Conservation (phyloP, 768 basidiomycete species). For the Pisolithus sp. region DNA sequence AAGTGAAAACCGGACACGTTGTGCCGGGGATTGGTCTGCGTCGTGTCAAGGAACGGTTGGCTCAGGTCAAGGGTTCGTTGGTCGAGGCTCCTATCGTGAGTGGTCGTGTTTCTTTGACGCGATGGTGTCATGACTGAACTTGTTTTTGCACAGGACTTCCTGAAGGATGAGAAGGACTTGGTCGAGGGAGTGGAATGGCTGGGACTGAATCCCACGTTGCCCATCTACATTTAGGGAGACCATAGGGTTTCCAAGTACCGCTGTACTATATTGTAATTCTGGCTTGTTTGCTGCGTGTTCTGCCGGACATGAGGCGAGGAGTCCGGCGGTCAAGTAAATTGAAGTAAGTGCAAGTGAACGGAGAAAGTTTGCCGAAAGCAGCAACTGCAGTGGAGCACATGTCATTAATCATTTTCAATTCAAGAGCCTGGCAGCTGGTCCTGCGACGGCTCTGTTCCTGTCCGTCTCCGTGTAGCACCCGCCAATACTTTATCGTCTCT, state of each 20-base stretch:
- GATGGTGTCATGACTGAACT: conserved; percentile 5
- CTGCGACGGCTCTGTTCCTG: not conserved
- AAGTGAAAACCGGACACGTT: conserved; percentile 77
- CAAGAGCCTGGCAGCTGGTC: not conserved
- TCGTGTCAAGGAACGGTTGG: conserved; percentile 71
- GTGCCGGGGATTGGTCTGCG: conserved; percentile 58
- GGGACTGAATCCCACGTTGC: conserved; percentile 69
- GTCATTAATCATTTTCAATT: too few relatives aligned
- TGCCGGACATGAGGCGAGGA: too few relatives aligned
- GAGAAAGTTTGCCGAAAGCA: too few relatives aligned
- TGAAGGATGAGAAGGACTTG: conserved; percentile 73
- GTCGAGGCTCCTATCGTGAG: conserved; percentile 72
- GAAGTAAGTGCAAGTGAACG: too few relatives aligned
- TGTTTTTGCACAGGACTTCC: conserved; percentile 55
- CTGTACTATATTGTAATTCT: not conserved
- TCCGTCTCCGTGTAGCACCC: not conserved
- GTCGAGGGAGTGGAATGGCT: conserved; percentile 67
- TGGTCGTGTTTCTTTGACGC: conserved; percentile 1
- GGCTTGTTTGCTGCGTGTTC: not conserved
- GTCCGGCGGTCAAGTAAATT: too few relatives aligned
- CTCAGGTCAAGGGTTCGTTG: conserved; percentile 61
- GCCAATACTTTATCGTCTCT: not conserved
- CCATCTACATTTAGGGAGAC: conserved; percentile 59
- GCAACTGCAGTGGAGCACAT: too few relatives aligned
- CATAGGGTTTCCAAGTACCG: not conserved